These are phyloP conservation scores for Camellia lanceoleosa DNA, from an alignment of 148 eudicot species.

Conservation along the genomic window DNA sequence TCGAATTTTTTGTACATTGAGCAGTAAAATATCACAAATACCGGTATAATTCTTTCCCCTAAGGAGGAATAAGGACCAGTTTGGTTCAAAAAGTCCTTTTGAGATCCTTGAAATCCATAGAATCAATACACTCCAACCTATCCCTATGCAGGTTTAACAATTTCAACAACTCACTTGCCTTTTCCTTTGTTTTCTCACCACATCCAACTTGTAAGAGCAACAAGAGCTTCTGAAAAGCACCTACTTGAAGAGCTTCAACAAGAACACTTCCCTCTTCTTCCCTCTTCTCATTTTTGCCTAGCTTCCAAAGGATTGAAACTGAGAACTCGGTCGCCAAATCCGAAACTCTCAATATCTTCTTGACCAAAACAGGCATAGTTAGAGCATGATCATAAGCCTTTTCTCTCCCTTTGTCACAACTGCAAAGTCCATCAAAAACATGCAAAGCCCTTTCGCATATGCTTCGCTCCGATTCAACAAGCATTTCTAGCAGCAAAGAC, in stretches of 20 bases:
- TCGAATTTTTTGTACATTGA: neutral
- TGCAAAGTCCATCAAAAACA: conserved; percentile 52
- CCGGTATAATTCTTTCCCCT: too few relatives aligned
- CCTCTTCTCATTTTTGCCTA: conserved; percentile 36
- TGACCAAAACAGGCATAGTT: conserved; percentile 64
- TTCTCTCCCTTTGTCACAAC: conserved; percentile 31
- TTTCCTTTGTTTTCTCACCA: conserved; percentile 53
- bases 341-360: conserved; percentile 67
- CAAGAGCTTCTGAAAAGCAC: conserved; percentile 81
- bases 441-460: conserved; percentile 57
- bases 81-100: conserved; percentile 52
- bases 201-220: conserved; percentile 71
- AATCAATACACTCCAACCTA: conserved; percentile 63
- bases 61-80: neutral
- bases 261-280: conserved; percentile 32
- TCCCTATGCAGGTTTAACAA: conserved; percentile 50
- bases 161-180: conserved; percentile 62
- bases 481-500: conserved; percentile 51
- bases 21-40: neutral
- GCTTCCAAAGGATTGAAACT: conserved; percentile 55
- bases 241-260: conserved; percentile 67
- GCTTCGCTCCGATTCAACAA: conserved; percentile 54
- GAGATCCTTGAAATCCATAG: conserved; percentile 67
- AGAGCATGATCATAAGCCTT: conserved; percentile 41
- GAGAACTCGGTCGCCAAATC: conserved; percentile 68